These are phyloP conservation scores for Eimeria sp. DNA, from an alignment of 169 alveolate species.

Conservation along the genomic window DNA sequence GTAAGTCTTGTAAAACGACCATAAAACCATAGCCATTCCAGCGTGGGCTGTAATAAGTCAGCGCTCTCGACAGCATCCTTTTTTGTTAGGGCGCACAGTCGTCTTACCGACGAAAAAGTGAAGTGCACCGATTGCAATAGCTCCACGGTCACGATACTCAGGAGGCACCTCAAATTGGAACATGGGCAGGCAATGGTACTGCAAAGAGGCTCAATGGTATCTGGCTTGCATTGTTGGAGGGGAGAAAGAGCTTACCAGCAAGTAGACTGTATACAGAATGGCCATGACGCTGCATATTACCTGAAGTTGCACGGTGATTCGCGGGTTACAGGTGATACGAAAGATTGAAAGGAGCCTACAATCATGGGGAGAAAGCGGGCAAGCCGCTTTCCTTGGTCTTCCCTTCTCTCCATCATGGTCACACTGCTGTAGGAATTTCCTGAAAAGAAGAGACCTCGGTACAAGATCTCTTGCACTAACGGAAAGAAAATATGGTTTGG, in stretches of 20 bases:
- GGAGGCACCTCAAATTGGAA: constrained; percentile 80
- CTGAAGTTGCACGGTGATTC: not conserved
- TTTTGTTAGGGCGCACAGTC: not conserved
- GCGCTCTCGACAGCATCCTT: not conserved
- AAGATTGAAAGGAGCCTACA: constrained; percentile 13
- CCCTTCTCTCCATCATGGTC: constrained; percentile 72
- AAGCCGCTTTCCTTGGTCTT: constrained; percentile 73
- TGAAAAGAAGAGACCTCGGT: constrained; percentile 32
- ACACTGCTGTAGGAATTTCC: constrained; percentile 59
- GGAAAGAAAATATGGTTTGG: constrained; percentile 70
- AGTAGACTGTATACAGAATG: constrained; percentile 63
- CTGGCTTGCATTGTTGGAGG: not conserved
- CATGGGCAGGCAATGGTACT: constrained; percentile 81
- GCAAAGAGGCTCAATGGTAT: not conserved
- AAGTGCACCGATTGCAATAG: constrained; percentile 66
- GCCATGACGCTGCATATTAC: constrained; percentile 71
- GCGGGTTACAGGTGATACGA: not conserved
- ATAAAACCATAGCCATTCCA: constrained; percentile 61
- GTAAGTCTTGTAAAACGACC: constrained; percentile 80
- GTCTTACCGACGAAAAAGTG: constrained; percentile 68
- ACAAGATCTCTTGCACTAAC: constrained; percentile 56
- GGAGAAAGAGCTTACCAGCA: constrained; percentile 62
- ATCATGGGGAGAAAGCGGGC: constrained; percentile 83
- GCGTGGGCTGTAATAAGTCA: constrained; percentile 54
- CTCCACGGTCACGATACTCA: constrained; percentile 79